phyloP scores from a whole-genome alignment of 305 asterid species.

The Ajuga reptans region DNA sequence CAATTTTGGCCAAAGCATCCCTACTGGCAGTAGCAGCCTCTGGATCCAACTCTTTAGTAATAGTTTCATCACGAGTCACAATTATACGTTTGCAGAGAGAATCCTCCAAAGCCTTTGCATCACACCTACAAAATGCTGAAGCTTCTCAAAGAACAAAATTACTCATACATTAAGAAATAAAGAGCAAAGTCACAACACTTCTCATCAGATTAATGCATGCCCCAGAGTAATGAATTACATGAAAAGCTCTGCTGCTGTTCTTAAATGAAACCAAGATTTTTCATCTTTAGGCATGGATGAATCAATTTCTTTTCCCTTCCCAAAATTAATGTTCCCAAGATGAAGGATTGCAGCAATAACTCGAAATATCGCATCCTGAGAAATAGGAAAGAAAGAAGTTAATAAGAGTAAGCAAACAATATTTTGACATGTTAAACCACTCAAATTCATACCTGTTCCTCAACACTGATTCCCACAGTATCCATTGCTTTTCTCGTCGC shows the following conservation, averaged over 20 bases:
- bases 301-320: constrained; percentile 81
- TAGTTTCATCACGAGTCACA: constrained; percentile 94
- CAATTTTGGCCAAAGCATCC: constrained; percentile 90
- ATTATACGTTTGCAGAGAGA: constrained; percentile 88
- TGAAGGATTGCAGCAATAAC: constrained; percentile 97
- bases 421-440: constrained; percentile 12
- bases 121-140: constrained; percentile 60
- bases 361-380: constrained; percentile 87
- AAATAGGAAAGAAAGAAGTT: constrained; percentile 5
- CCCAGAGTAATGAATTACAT: constrained; percentile 46
- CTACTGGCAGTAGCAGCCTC: constrained; percentile 79
- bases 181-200: constrained; percentile 1
- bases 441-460: constrained; percentile 63
- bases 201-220: constrained; percentile 11
- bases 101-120: constrained; percentile 79
- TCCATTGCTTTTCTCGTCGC: constrained; percentile 96
- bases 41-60: constrained; percentile 84
- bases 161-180: constrained; percentile 4
- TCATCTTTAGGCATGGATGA: constrained; percentile 97
- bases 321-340: constrained; percentile 89
- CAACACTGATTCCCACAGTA: constrained; percentile 80
- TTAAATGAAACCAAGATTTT: constrained; percentile 80
- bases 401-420: background rate
- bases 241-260: constrained; percentile 90
- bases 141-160: constrained; percentile 12